Evolutionary conservation across 371 early-diverging fungal species (phyloP), one percentile per base, ranked within the genome.

Genomic region (Mucor racemosus): DNA sequence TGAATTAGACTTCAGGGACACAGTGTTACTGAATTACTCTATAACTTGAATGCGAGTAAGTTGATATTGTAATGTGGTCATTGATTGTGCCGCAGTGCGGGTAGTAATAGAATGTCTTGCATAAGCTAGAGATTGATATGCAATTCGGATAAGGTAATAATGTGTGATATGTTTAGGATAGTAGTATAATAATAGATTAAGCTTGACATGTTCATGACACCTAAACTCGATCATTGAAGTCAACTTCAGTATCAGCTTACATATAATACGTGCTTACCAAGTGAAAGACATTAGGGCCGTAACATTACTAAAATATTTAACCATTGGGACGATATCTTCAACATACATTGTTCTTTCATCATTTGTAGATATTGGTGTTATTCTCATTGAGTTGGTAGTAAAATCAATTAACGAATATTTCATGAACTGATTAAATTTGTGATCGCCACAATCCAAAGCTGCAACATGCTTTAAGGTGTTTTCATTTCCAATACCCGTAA

Each of bases 311-410:
- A 59, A 65, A 11, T 59, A 65, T 41, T 65, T 59, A 1, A 59
- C 19, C 19, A 59, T 36, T 14, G 15, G 62, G 7, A 62, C 61
- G 26, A 61, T 48, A 48, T 46, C n/a, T 33, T 67, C 67, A 57
- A 57, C 67, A 46, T 57, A 67, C 19, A 62, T 62, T 4, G 62
- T 67, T 62, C 56, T 55, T 67, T 67, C 62, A 46, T 67, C 67
- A 44, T 56, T 67, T 41, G 39, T n/a, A 44, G 56, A 36, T 56
- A 66, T 56, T 35, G 48, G 40, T 38, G 58, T 65, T 55, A 64
- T 64, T 64, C 64, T 64, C 64, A 57, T 64, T 19, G 39, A 36
- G 33, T 42, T 66, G 34, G 54, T 55, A 40, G 60, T 41, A 66
- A 54, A 60, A 55, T 60, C 42, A 44, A 64, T 57, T 58, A 65